Percentiles rank a stretch among this genome's conserved stretches.
phyloP scores from a whole-genome alignment of 2,329 filamentous ascomycete species.

The Tolypocladium nubicola region DNA sequence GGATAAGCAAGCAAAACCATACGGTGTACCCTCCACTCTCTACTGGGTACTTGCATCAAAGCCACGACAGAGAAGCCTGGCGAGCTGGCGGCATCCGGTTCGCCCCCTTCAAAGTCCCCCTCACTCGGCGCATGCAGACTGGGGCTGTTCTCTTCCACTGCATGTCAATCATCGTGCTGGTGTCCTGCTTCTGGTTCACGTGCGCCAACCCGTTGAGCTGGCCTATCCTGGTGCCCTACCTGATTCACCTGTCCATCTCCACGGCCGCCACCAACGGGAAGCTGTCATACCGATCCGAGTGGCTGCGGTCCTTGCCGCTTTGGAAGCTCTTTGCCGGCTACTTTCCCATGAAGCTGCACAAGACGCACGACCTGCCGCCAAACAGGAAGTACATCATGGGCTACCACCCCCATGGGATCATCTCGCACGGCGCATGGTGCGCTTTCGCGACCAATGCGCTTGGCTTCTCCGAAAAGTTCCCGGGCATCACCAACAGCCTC shows the following conservation, averaged over 20 bases:
- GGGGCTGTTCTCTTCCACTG: constrained; percentile 67
- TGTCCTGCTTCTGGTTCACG: constrained; percentile 80
- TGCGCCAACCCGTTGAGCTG: constrained; percentile 88
- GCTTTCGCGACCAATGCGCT: constrained; percentile 86
- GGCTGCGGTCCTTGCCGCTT: constrained; percentile 60
- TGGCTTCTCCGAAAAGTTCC: constrained; percentile 78
- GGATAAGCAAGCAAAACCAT: constrained; percentile 1
- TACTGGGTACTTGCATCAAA: constrained; percentile 6
- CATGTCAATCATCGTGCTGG: constrained; percentile 55
- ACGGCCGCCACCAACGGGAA: constrained; percentile 66
- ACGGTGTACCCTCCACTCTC: constrained; percentile 17
- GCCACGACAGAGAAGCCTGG: constrained; percentile 20
- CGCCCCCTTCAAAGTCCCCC: constrained; percentile 67
- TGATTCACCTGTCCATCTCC: constrained; percentile 75
- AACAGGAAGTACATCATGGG: constrained; percentile 93
- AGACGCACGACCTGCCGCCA: constrained; percentile 66
- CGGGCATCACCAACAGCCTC: constrained; percentile 87
- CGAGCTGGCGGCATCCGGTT: constrained; percentile 57
- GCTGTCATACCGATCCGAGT: constrained; percentile 63
- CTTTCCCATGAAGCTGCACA: constrained; percentile 82
- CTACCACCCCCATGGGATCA: constrained; percentile 96
- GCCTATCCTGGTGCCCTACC: constrained; percentile 67
- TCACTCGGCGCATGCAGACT: constrained; percentile 64
- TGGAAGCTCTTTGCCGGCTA: constrained; percentile 91
- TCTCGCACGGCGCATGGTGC: constrained; percentile 89